Conservation (phyloP, 208 protist species). For the Trypanosoma platydactyli region DNA sequence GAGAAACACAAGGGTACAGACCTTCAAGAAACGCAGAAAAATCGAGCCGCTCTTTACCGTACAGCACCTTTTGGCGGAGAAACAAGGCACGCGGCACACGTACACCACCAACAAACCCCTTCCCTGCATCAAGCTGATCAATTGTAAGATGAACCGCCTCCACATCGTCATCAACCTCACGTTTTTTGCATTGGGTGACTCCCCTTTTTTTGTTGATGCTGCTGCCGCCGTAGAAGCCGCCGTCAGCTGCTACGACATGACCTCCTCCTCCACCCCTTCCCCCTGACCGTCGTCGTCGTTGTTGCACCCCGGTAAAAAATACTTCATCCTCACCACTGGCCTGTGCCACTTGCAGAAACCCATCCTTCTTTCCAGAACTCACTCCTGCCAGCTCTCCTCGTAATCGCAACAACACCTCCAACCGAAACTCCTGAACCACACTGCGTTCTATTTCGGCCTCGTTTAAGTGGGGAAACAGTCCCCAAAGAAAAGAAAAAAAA, state of each 20-base stretch:
- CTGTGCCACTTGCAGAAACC: slow-evolving; percentile 8
- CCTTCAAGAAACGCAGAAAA: slow-evolving; percentile 13
- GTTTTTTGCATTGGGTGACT: background rate
- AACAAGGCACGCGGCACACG: slow-evolving; percentile 14
- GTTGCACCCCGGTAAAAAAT: background rate
- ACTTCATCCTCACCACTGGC: background rate
- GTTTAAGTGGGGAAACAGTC: slow-evolving; percentile 21
- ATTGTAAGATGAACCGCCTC: background rate
- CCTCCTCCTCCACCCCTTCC: background rate
- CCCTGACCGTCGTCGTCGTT: background rate
- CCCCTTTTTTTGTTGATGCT: background rate
- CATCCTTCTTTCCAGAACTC: background rate
- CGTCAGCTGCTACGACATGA: background rate
- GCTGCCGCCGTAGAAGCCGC: background rate
- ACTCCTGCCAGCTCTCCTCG: slow-evolving; percentile 19
- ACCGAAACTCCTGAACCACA: background rate
- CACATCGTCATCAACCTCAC: background rate
- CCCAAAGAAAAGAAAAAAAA: slow-evolving; percentile 14
- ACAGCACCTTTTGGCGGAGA: slow-evolving; percentile 1
- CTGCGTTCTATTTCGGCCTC: slow-evolving; percentile 11
- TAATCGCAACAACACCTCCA: slow-evolving; percentile 13
- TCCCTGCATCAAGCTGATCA: background rate
- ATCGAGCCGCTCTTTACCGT: background rate
- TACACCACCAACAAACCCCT: slow-evolving; percentile 13
- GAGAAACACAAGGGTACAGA: slow-evolving; percentile 12